Evolutionary conservation across 2,329 filamentous ascomycete species (phyloP), one percentile per base, ranked within the genome.

Genomic region (Chrysoporthe deuterocubensis): DNA sequence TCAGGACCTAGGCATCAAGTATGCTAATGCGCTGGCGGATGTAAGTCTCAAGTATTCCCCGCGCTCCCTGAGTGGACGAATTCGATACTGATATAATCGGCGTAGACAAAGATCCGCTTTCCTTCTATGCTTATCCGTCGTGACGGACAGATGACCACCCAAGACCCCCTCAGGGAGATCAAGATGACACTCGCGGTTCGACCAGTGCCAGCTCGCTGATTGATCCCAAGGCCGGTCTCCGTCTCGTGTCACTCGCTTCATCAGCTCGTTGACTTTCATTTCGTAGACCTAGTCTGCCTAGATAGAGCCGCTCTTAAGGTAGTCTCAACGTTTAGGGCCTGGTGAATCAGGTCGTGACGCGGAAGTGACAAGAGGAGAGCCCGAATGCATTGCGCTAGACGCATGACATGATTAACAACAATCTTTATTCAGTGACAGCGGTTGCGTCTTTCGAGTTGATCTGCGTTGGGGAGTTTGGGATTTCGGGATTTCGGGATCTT

Each of bases 121-220:
- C 87, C 87, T 1, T 89, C 86, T 0, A 89, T 89, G 87, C 80
- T 89, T 69, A 88, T 90, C 74, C 82, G 80, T 26, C 78, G 83
- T 44, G 85, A 88, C 71, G 80, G 81, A 4, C 74, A 86, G 11
- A 79, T 85, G 78, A 79, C 81, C 2, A 43, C 66, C 16, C 67
- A 64, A 21, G 66, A 70, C 46, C 68, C 68, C 50, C 54, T 70
- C 14, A 21, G 40, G 56, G 66, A 66, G 3, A 60, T 69, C 21
- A 65, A 57, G 34, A 48, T 21, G 52, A 69, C 68, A 16, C 42
- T 69, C 26, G 43, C 59, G 2, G 43, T 61, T 9, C 59, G 59
- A 32, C 43, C 43, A 13, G 21, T 61, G 13, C 42, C 21, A 9
- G 43, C 43, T 61, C 2, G 9, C n/a, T 44, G 42, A 42, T 13